Base-by-base conservation (phyloP, 345 rosid species). In the Euphorbia tirucalli region DNA sequence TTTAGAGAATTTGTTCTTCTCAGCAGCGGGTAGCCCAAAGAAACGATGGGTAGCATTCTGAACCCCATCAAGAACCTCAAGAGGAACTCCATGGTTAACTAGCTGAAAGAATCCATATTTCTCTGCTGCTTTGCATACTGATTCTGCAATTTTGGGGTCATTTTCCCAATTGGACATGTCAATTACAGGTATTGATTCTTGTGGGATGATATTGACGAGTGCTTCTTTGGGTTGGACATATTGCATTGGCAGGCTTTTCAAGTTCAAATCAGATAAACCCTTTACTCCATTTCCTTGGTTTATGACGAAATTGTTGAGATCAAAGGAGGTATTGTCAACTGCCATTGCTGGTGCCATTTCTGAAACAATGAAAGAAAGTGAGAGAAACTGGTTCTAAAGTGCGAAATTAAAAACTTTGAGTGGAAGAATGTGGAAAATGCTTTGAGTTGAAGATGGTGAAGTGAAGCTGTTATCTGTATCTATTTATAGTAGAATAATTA, bases 241-340 rank as follows among this genome's bases (percentile, higher is more conserved):
- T 46, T 14, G 61, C 3, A n/a, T 18, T 18, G 79, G 78, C 27
- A 75, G 79, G 31, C n/a, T 46, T 56, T 69, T 46, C 10, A 75
- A 70, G 35, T 70, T 70, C 56, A 64, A 39, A 3, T 75, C 79
- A 10, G 79, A 63, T 15, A 75, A 73, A 69, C 79, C 79, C 74
- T 75, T 75, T 0, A 75, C 71, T 19, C 79, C 79, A 30, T 75
- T 69, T 2, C 70, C 74, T 75, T 75, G 35, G 58, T 75, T 62
- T 0, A 75, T 35, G 16, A 75, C 74, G 54, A 69, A 75, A 35
- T 69, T 70, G 28, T 41, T 68, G 8, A 75, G 15, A 37, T 75
- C 50, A 19, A 66, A 61, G 2, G 72, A 39, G 4, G 35, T 58
- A 32, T 22, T 62, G 49, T 50, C 19, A 4, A 57, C 56, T 70